phyloP scores from a whole-genome alignment of 495 filamentous ascomycete species.

The Copromyces sp. region DNA sequence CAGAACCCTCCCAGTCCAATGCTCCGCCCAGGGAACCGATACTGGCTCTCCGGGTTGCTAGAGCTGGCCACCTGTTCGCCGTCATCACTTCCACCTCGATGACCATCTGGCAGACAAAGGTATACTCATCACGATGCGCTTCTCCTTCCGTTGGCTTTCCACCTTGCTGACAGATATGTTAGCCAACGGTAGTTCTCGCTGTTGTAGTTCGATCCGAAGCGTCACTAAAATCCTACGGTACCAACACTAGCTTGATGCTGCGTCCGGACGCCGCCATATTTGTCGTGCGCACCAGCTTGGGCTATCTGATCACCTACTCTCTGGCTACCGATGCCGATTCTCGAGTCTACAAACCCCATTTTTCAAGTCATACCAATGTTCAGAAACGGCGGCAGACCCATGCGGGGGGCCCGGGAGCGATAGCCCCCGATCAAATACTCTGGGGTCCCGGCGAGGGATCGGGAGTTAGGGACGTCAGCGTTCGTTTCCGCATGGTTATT shows the following conservation, averaged over 20 bases:
- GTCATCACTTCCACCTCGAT: slow-evolving; percentile 75
- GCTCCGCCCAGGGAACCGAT: slow-evolving; percentile 46
- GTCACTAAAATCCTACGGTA: slow-evolving; percentile 75
- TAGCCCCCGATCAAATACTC: slow-evolving; percentile 42
- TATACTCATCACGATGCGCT: slow-evolving; percentile 23
- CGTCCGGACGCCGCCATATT: slow-evolving; percentile 87
- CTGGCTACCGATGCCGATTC: slow-evolving; percentile 74
- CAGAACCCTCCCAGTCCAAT: slow-evolving; percentile 1
- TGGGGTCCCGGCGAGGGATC: slow-evolving; percentile 63
- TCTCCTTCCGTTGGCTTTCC: neutral
- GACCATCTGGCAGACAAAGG: slow-evolving; percentile 92
- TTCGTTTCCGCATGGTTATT: slow-evolving; percentile 95
- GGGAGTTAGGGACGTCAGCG: slow-evolving; percentile 72
- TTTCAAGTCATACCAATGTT: slow-evolving; percentile 53
- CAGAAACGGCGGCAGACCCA: slow-evolving; percentile 64
- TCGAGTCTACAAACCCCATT: slow-evolving; percentile 74
- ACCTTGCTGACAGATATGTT: slow-evolving; percentile 13
- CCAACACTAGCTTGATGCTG: slow-evolving; percentile 72
- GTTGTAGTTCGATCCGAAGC: slow-evolving; percentile 67
- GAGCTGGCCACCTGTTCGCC: slow-evolving; percentile 78
- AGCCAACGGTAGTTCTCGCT: slow-evolving; percentile 87
- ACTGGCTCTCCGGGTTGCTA: slow-evolving; percentile 64
- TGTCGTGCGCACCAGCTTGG: slow-evolving; percentile 78
- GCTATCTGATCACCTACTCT: slow-evolving; percentile 90
- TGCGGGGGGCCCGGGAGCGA: slow-evolving; percentile 47